phyloP scores from a whole-genome alignment of 305 asterid genomes.

The Rubia peregrina region DNA sequence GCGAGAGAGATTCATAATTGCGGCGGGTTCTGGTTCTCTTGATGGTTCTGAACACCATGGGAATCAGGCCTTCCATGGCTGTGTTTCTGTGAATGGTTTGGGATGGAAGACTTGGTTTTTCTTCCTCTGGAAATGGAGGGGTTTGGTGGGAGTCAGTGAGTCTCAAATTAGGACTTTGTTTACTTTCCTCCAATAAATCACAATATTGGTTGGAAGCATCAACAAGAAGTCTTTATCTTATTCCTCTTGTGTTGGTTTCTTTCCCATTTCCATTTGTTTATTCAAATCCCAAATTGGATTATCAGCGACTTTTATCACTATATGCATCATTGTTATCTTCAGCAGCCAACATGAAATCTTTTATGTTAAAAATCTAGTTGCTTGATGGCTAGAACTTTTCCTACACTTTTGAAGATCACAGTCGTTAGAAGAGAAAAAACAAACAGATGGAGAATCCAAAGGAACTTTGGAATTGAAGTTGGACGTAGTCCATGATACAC shows the following conservation, averaged over 20 bases:
- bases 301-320: neutral
- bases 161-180: neutral
- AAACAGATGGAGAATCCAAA: too few species aligned
- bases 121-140: neutral
- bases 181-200: neutral
- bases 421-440: too few species aligned
- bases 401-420: too few species aligned
- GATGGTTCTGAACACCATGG: slow-evolving; percentile 46
- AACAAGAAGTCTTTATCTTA: neutral
- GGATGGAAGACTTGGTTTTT: slow-evolving; percentile 8
- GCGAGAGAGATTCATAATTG: slow-evolving; percentile 44
- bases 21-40: slow-evolving; percentile 36
- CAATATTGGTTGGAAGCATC: slow-evolving; percentile 6
- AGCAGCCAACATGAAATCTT: neutral
- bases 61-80: slow-evolving; percentile 61
- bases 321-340: neutral
- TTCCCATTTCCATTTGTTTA: neutral
- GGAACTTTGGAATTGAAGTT: too few species aligned
- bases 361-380: neutral
- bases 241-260: neutral
- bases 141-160: slow-evolving; percentile 4
- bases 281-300: neutral
- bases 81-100: slow-evolving; percentile 4
- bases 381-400: neutral
- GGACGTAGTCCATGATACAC: too few species aligned